Conservation (phyloP, 768 basidiomycete species). For the Calocybe indica region DNA sequence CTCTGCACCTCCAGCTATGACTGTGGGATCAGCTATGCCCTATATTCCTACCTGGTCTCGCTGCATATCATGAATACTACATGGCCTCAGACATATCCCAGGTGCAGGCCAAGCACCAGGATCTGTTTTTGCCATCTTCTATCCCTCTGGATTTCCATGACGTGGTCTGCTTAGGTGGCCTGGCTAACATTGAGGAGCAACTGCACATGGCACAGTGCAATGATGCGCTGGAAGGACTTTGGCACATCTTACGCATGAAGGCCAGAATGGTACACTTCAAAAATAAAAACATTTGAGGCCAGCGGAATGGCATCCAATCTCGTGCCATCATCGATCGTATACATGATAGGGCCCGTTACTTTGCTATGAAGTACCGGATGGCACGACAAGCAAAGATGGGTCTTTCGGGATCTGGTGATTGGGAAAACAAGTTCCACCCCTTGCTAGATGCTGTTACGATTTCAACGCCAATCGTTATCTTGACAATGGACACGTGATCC, state of each 20-base stretch:
- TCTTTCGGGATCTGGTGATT: conserved; percentile 1
- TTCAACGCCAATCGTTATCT: too few relatives aligned
- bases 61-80: conserved; percentile 4
- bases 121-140: conserved; percentile 11
- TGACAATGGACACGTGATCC: too few relatives aligned
- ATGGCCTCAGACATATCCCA: background rate
- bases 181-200: conserved; percentile 12
- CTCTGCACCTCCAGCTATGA: conserved; percentile 4
- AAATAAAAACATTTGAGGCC: conserved; percentile 15
- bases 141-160: background rate
- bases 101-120: conserved; percentile 6
- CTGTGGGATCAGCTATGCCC: conserved; percentile 8
- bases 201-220: conserved; percentile 16
- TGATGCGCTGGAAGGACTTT: conserved; percentile 12
- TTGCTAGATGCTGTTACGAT: conserved; percentile 4
- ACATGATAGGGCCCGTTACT: background rate
- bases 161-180: background rate
- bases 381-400: background rate
- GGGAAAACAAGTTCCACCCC: conserved; percentile 4
- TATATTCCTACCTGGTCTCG: conserved; percentile 12
- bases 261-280: conserved; percentile 14
- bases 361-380: background rate
- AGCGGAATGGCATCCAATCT: conserved; percentile 15
- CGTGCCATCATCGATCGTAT: conserved; percentile 13
- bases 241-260: conserved; percentile 13